phyloP scores from a whole-genome alignment of 148 eudicot genomes.

The Tetragonia tetragonoides region DNA sequence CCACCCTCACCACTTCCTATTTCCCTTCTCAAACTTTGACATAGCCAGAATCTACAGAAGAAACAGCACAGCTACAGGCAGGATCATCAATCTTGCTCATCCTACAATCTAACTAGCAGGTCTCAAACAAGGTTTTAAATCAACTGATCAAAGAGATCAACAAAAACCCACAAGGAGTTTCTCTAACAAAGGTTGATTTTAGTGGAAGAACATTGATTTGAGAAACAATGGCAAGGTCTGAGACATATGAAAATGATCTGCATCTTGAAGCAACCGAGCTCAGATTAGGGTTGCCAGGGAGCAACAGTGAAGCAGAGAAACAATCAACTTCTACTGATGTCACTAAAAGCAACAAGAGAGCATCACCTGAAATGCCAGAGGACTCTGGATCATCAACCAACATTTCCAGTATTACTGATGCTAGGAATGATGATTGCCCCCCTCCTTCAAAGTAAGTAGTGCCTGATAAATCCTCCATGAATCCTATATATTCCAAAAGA shows the following conservation, averaged over 20 bases:
- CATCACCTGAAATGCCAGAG: constrained; percentile 35
- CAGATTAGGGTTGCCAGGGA: constrained; percentile 63
- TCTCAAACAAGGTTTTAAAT: background rate
- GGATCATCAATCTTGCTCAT: background rate
- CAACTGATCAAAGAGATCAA: background rate
- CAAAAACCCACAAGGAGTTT: background rate
- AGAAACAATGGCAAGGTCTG: constrained; percentile 34
- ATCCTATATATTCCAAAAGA: background rate
- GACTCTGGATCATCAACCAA: constrained; percentile 32
- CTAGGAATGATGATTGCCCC: constrained; percentile 29
- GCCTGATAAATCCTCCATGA: background rate
- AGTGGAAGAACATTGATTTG: background rate
- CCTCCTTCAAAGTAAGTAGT: constrained; percentile 65
- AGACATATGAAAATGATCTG: constrained; percentile 29
- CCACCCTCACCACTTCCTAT: constrained; percentile 19
- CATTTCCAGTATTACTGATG: constrained; percentile 34
- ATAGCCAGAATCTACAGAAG: constrained; percentile 17
- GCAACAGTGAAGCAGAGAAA: constrained; percentile 27
- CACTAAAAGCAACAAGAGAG: constrained; percentile 41
- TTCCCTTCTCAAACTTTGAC: constrained; percentile 10
- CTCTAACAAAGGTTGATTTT: constrained; percentile 21
- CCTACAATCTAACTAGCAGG: background rate
- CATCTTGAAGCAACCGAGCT: constrained; percentile 65
- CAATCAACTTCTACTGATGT: constrained; percentile 15
- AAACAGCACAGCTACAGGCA: background rate